A percentile compares a stretch with the other conserved stretches of the same genome.
Evolutionary conservation across 176 grass and related monocot genomes (phyloP).

Genomic region (Eremochloa ophiuroides): DNA sequence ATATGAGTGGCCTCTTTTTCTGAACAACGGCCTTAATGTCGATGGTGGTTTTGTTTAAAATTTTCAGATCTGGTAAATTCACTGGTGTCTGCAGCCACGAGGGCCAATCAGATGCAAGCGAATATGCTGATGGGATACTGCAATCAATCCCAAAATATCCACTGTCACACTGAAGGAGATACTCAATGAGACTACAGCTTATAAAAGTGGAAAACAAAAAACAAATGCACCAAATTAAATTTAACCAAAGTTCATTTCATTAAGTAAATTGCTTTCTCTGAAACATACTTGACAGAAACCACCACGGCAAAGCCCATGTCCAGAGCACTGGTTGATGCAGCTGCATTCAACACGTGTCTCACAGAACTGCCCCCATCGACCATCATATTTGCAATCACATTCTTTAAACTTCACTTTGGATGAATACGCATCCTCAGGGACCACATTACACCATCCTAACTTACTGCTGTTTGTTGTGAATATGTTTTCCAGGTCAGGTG

Average conservation of each 20-base stretch:
- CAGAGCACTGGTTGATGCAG: slow-evolving; percentile 89
- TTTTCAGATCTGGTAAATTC: slow-evolving; percentile 32
- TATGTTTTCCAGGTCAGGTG: slow-evolving; percentile 71
- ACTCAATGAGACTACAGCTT: slow-evolving; percentile 39
- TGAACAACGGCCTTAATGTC: slow-evolving; percentile 51
- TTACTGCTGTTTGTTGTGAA: slow-evolving; percentile 78
- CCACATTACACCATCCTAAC: slow-evolving; percentile 90
- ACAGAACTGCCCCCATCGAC: slow-evolving; percentile 72
- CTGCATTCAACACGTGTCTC: slow-evolving; percentile 71
- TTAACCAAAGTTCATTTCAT: background rate
- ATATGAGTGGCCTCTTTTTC: slow-evolving; percentile 85
- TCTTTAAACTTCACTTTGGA: slow-evolving; percentile 72
- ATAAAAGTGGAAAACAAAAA: slow-evolving; percentile 8
- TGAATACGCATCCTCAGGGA: slow-evolving; percentile 75
- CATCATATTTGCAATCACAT: slow-evolving; percentile 95
- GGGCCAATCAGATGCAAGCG: slow-evolving; percentile 57
- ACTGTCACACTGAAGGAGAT: slow-evolving; percentile 67
- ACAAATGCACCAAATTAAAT: background rate
- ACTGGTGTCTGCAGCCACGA: slow-evolving; percentile 61
- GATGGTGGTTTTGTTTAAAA: slow-evolving; percentile 11
- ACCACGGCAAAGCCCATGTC: slow-evolving; percentile 80
- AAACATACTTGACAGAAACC: slow-evolving; percentile 86
- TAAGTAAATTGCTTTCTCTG: background rate
- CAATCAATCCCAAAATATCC: slow-evolving; percentile 99
- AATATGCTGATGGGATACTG: slow-evolving; percentile 69